These are phyloP conservation scores for Leccinum truebloodii DNA, from an alignment of 768 basidiomycete genomes.

Conservation along the genomic window DNA sequence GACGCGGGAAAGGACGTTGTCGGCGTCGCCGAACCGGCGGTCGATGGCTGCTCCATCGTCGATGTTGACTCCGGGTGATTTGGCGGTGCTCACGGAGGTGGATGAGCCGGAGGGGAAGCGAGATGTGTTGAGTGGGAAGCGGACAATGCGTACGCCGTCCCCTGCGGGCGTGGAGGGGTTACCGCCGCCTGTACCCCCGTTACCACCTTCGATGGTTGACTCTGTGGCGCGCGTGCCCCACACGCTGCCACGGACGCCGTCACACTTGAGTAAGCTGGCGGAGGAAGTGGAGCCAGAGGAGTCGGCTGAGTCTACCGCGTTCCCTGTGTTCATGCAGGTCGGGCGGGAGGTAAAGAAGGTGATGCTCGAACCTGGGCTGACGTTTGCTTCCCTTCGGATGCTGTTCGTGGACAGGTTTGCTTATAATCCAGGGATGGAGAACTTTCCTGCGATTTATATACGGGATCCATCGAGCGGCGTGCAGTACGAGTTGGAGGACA, in stretches of 20 bases:
- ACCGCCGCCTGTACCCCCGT: slow-evolving; percentile 45
- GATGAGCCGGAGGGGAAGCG: slow-evolving; percentile 46
- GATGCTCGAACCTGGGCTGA: slow-evolving; percentile 64
- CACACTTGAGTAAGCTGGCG: slow-evolving; percentile 18
- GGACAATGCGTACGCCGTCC: slow-evolving; percentile 40
- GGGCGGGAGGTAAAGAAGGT: slow-evolving; percentile 91
- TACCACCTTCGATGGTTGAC: slow-evolving; percentile 51
- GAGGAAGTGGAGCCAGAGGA: slow-evolving; percentile 26
- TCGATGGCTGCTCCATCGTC: slow-evolving; percentile 61
- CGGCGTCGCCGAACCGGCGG: slow-evolving; percentile 56
- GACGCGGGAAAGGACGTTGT: slow-evolving; percentile 48
- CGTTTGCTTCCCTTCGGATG: slow-evolving; percentile 75
- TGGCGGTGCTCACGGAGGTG: slow-evolving; percentile 72
- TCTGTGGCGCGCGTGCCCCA: slow-evolving; percentile 17
- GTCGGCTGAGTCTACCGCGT: slow-evolving; percentile 25
- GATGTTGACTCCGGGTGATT: slow-evolving; percentile 65
- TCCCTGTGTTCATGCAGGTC: slow-evolving; percentile 85
- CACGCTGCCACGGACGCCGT: not conserved
- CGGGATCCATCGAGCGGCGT: slow-evolving; percentile 90
- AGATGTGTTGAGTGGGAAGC: slow-evolving; percentile 19
- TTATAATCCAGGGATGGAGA: slow-evolving; percentile 89
- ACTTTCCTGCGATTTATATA: slow-evolving; percentile 95
- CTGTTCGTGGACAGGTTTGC: slow-evolving; percentile 95
- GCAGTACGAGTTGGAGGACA: slow-evolving; percentile 94
- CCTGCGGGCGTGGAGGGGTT: slow-evolving; percentile 19